Base-by-base conservation (phyloP, 371 early-diverging fungal species). In the Paraphysoderma sedebokerense region DNA sequence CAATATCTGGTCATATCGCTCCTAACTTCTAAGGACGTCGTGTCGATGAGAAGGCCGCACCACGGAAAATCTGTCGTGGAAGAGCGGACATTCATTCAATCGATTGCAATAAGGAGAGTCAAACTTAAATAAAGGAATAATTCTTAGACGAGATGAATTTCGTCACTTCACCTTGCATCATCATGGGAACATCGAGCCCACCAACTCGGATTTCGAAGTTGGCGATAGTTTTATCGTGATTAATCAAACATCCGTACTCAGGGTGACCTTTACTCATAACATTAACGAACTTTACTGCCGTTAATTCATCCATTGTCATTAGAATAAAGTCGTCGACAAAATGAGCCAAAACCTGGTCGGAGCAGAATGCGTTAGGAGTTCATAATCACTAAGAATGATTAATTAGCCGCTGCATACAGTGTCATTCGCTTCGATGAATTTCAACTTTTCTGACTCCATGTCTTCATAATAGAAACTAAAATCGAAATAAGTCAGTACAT, bases 301-400 rank as follows among this genome's bases (percentile, higher is more conserved):
- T 59, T 2, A 52, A 55, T 39, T 54, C 52, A 38, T 54, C 38
- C 35, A 62, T 48, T 24, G 74, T 82, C 12, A 91, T 63, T 36
- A 78, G 72, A 27, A 92, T 49, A 59, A 86, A 87, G 50, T 92
- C 92, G 46, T 92, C 92, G 0, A 85, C 68, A 31, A 76, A 71
- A 5, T 82, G 72, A 33, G 91, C 51, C 6, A 92, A 30, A 0
- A 80, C 40, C 76, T 76, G 52, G n/a, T n/a, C n/a, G 9, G 22
- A 41, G 48, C 12, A 6, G 17, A 8, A 58, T 44, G 20, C 41
- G 36, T 27, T 53, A 44, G 27, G 49, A 44, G 24, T 19, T 26
- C 7, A 24, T 17, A 2, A 50, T 19, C 29, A 19, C 2, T 17
- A 24, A 30, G 6, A 41, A 2, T 2, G 31, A 50, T 19, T 0